A percentile compares a stretch with the other conserved stretches of the same genome.
These are phyloP conservation scores for Cladosporium sphaerospermum DNA, from an alignment of 2,329 filamentous ascomycete genomes.

Conservation along the genomic window DNA sequence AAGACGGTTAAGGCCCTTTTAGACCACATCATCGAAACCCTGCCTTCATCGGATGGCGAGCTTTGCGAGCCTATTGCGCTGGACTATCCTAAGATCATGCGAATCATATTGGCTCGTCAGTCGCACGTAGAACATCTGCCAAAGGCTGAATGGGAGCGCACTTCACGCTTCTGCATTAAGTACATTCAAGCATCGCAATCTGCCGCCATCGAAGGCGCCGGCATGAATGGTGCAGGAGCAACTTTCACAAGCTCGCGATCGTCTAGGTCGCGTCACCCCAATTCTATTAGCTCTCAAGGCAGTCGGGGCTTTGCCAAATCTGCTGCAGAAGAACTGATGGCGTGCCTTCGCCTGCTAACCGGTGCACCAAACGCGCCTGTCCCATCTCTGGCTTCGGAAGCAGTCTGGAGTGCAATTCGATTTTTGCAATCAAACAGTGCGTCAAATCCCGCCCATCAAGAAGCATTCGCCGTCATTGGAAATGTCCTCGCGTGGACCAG, in stretches of 20 bases:
- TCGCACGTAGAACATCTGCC: constrained; percentile 76
- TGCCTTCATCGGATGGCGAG: constrained; percentile 51
- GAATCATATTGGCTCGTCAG: constrained; percentile 62
- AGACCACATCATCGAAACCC: constrained; percentile 71
- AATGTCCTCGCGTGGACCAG: constrained; percentile 58
- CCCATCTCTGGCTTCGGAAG: constrained; percentile 12
- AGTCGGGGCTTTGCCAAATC: constrained; percentile 17
- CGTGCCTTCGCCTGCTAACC: constrained; percentile 24
- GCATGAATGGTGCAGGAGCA: constrained; percentile 4
- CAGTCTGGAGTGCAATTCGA: constrained; percentile 26
- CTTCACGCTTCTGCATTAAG: constrained; percentile 64
- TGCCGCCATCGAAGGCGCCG: constrained; percentile 19
- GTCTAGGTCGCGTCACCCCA: constrained; percentile 5
- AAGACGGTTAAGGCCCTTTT: constrained; percentile 76
- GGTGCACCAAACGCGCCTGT: constrained; percentile 27
- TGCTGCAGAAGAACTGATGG: constrained; percentile 28
- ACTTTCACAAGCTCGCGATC: constrained; percentile 5
- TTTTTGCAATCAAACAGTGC: constrained; percentile 59
- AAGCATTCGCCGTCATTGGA: constrained; percentile 72
- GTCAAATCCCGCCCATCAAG: constrained; percentile 38
- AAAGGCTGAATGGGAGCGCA: constrained; percentile 54
- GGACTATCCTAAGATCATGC: constrained; percentile 73
- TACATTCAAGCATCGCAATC: constrained; percentile 40
- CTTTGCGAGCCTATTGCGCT: constrained; percentile 64
- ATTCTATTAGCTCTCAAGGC: constrained; percentile 19